Evolutionary conservation across 352 stramenopile genomes (phyloP).

Genomic region (Pythium coloratum): DNA sequence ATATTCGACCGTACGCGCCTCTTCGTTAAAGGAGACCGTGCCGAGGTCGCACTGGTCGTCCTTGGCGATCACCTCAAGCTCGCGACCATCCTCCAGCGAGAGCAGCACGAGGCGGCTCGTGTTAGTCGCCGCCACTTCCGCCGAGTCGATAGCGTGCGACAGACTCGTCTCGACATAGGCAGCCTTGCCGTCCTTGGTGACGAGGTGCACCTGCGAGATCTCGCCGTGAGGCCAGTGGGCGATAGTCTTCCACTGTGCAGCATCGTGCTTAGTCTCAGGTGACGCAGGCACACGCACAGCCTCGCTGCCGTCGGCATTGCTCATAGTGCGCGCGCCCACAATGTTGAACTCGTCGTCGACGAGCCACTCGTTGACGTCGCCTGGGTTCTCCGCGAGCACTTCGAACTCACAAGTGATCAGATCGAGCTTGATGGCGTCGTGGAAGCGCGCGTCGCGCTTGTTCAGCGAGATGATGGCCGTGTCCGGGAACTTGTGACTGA

Average conservation of each 20-base stretch:
- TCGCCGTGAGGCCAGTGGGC: slow-evolving; percentile 43
- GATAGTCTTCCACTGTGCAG: slow-evolving; percentile 33
- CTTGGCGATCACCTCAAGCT: slow-evolving; percentile 34
- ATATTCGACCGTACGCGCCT: slow-evolving; percentile 26
- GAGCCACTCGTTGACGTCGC: slow-evolving; percentile 30
- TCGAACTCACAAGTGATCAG: slow-evolving; percentile 30
- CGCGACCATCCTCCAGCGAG: slow-evolving; percentile 34
- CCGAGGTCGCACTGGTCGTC: slow-evolving; percentile 33
- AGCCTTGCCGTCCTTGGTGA: slow-evolving; percentile 34
- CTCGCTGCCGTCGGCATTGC: slow-evolving; percentile 28
- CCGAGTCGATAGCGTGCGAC: slow-evolving; percentile 19
- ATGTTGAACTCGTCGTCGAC: slow-evolving; percentile 37
- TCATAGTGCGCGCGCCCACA: slow-evolving; percentile 17
- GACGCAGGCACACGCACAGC: slow-evolving; percentile 29
- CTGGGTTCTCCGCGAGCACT: slow-evolving; percentile 35
- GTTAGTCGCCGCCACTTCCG: slow-evolving; percentile 19
- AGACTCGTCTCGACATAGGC: slow-evolving; percentile 45
- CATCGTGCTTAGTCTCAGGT: slow-evolving; percentile 19
- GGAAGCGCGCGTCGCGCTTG: slow-evolving; percentile 34
- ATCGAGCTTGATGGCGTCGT: slow-evolving; percentile 38
- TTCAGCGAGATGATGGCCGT: slow-evolving; percentile 40
- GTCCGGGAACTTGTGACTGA: slow-evolving; percentile 32
- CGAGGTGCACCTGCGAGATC: slow-evolving; percentile 22
- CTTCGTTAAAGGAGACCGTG: slow-evolving; percentile 33
- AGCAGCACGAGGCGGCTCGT: slow-evolving; percentile 44